A percentile compares a stretch with the other conserved stretches of the same genome.
Evolutionary conservation across 768 basidiomycete species (phyloP).

Genomic region (Megacollybia marginata): DNA sequence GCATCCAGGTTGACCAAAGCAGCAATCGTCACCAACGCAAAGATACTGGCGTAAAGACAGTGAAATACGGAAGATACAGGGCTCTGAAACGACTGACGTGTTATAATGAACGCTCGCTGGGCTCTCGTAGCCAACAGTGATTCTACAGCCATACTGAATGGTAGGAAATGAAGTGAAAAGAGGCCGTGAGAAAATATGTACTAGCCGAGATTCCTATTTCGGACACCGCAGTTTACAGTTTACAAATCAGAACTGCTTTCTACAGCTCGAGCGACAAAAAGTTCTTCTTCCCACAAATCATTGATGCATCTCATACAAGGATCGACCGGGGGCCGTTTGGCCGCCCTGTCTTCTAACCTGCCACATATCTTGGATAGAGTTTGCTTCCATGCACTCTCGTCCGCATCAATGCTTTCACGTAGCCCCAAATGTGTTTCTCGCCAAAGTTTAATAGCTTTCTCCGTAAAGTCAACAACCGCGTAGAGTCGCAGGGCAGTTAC

Average conservation of each 20-base stretch:
- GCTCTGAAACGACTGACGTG: slow-evolving; percentile 39
- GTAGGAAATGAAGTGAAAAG: slow-evolving; percentile 5
- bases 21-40: slow-evolving; percentile 48
- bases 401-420: slow-evolving; percentile 34
- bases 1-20: slow-evolving; percentile 22
- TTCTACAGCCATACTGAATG: slow-evolving; percentile 55
- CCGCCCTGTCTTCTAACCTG: slow-evolving; percentile 25
- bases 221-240: not conserved
- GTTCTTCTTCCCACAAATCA: slow-evolving; percentile 58
- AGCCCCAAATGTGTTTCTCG: slow-evolving; percentile 41
- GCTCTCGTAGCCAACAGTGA: slow-evolving; percentile 66
- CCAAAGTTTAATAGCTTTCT: slow-evolving; percentile 39
- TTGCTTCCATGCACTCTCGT: slow-evolving; percentile 39
- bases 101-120: slow-evolving; percentile 64
- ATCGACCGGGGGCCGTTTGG: slow-evolving; percentile 1
- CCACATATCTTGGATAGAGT: slow-evolving; percentile 33
- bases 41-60: slow-evolving; percentile 4
- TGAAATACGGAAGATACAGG: not conserved
- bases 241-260: slow-evolving; percentile 37
- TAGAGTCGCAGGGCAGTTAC: slow-evolving; percentile 66
- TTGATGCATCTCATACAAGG: slow-evolving; percentile 21
- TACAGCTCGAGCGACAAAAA: slow-evolving; percentile 41
- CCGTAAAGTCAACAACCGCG: slow-evolving; percentile 23
- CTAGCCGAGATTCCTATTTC: not conserved
- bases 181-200: not conserved